A percentile compares a stretch with the other conserved stretches of the same genome.
These are phyloP conservation scores for Mycocentrospora acerina DNA, from an alignment of 2,329 filamentous ascomycete genomes.

Conservation along the genomic window DNA sequence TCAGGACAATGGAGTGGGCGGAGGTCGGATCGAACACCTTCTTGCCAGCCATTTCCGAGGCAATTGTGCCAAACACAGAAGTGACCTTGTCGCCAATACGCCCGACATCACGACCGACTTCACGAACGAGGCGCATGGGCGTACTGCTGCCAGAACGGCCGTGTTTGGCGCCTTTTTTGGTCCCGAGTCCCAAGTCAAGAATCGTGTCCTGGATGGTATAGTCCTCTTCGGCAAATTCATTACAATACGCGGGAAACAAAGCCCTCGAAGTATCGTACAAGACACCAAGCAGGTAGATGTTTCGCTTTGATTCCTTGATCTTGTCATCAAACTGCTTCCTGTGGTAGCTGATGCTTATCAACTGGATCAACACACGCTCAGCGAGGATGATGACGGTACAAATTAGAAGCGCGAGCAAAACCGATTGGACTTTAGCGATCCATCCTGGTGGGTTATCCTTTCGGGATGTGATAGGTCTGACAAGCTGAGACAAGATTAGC, in stretches of 20 bases:
- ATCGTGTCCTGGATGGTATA: slow-evolving; percentile 78
- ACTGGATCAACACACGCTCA: slow-evolving; percentile 78
- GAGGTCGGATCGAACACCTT: slow-evolving; percentile 92
- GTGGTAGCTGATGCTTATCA: slow-evolving; percentile 84
- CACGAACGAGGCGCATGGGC: slow-evolving; percentile 75
- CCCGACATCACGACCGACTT: slow-evolving; percentile 65
- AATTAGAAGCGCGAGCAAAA: slow-evolving; percentile 68
- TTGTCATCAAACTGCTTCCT: slow-evolving; percentile 76
- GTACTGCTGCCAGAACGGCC: slow-evolving; percentile 64
- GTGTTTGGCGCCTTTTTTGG: slow-evolving; percentile 54
- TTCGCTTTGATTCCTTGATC: slow-evolving; percentile 89
- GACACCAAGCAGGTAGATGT: slow-evolving; percentile 76
- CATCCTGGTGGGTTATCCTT: slow-evolving; percentile 39
- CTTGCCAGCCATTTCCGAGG: slow-evolving; percentile 92
- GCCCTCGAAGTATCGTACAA: slow-evolving; percentile 88
- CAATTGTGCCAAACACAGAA: slow-evolving; percentile 87
- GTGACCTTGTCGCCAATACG: slow-evolving; percentile 91
- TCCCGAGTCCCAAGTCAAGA: slow-evolving; percentile 62
- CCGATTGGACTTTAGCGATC: slow-evolving; percentile 60
- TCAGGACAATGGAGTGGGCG: slow-evolving; percentile 83
- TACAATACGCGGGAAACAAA: slow-evolving; percentile 89
- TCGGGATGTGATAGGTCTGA: slow-evolving; percentile 13
- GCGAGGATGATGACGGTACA: slow-evolving; percentile 70
- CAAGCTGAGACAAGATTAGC: slow-evolving; percentile 1
- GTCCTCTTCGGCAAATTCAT: slow-evolving; percentile 88